Percentiles rank a stretch among this genome's conserved stretches.
phyloP scores from a whole-genome alignment of 176 grass and related monocot species.

The Phragmites australis region DNA sequence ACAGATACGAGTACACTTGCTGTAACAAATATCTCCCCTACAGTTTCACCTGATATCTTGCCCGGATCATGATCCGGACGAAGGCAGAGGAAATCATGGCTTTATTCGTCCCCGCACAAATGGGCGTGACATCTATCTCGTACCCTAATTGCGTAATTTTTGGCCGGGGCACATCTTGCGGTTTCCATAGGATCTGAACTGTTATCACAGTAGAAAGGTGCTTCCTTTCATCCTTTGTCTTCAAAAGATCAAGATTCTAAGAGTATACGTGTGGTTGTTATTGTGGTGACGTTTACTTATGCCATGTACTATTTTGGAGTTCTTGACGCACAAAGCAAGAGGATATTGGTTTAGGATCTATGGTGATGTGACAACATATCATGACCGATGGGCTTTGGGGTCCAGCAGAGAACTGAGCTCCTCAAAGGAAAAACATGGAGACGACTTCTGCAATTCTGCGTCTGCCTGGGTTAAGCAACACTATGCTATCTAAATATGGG shows the following conservation, averaged over 20 bases:
- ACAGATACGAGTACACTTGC: not conserved
- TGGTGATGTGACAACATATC: constrained; percentile 13
- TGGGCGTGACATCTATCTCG: not conserved
- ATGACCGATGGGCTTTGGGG: no score
- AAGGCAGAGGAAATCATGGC: constrained; percentile 2
- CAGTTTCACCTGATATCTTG: constrained; percentile 20
- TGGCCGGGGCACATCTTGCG: not conserved
- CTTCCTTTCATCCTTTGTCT: no score
- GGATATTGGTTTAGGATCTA: not conserved
- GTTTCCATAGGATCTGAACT: not conserved
- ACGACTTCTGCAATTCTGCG: not conserved
- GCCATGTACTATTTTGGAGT: not conserved
- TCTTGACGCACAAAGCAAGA: not conserved
- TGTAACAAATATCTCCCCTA: not conserved
- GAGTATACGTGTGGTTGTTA: not conserved
- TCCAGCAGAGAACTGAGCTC: not conserved
- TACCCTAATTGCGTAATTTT: not conserved
- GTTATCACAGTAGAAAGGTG: not conserved
- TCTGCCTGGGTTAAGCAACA: not conserved
- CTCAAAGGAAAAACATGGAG: not conserved
- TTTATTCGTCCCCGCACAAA: no score
- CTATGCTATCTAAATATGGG: not conserved
- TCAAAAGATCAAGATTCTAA: not conserved
- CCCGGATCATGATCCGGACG: not conserved
- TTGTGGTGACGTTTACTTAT: not conserved